Conservation (phyloP, 306 rosid species). For the Gynostemma pentaphyllum region DNA sequence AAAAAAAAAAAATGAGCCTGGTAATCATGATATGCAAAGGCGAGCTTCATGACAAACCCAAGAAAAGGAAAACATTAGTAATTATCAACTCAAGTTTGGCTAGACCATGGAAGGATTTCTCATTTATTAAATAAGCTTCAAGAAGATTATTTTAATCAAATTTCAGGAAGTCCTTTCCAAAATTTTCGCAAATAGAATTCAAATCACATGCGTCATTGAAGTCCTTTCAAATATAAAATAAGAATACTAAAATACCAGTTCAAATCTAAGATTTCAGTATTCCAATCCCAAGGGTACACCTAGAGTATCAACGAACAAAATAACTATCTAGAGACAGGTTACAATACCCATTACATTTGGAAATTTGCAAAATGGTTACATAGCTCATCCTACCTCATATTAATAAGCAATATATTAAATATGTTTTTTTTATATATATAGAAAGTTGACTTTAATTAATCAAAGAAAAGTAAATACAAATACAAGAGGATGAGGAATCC, state of each 20-base stretch:
- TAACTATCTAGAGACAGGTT: neutral
- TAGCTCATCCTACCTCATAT: neutral
- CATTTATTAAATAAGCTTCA: no score
- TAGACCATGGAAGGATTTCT: neutral
- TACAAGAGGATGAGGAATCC: no score
- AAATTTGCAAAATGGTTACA: neutral
- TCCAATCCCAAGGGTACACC: neutral
- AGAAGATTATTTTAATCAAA: neutral
- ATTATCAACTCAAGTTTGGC: neutral
- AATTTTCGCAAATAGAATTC: no score
- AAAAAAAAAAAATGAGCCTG: neutral
- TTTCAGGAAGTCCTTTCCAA: neutral
- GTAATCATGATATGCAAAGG: neutral
- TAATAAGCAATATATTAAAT: neutral
- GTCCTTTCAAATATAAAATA: neutral
- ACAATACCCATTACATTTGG: neutral
- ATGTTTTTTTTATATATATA: no score
- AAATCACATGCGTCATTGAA: no score
- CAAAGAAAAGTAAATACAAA: no score
- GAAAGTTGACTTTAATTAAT: no score
- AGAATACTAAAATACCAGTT: neutral
- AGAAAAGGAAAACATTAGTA: neutral
- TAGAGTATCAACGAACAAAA: neutral
- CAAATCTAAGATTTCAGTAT: neutral
- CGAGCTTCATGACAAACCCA: neutral